Evolutionary conservation across 495 filamentous ascomycete species (phyloP), one percentile per base, ranked within the genome.

Genomic region (Aspergillus bertholletiae): DNA sequence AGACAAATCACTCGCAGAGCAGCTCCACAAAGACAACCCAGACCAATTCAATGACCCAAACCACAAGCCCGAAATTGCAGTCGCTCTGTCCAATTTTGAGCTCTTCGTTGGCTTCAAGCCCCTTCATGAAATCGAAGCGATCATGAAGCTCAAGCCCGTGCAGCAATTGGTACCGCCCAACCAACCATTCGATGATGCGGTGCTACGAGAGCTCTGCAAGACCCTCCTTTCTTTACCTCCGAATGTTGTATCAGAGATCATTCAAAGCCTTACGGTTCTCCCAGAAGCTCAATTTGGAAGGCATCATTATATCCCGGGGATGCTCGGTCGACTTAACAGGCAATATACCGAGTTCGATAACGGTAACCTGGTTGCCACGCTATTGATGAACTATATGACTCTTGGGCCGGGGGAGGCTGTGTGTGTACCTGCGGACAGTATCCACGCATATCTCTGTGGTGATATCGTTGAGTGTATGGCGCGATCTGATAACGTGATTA

Each of bases 401-500:
- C 77, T 92, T 11, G 60, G 76, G 5, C 75, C 84, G 2, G 87
- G 88, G 13, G 82, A 91, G 37, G 79, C 84, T 3, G 78, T 93
- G 41, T 89, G 80, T 62, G 86, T 93, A 23, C 89, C 88, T 1
- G 86, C 86, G 13, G 87, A 92, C 57, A 87, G 85, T 17, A 88
- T 91, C 49, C 87, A 92, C 60, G 88, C 88, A 1, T 92, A 91
- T 64, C 67, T 92, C 2, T 79, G 80, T 41, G 90, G 90, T 0
- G 86, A 91, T 66, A 89, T 92, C 45, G 82, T 94, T 52, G 88
- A 92, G 65, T 91, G 89, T 72, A 92, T 94, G 88, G 88, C 88
- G 2, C 83, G 89, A 20, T 86, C 80, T 28, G 86, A 92, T 69
- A 90, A 92, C 50, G 88, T 93, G 22, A 74, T 92, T 12, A 88